Evolutionary conservation across 2,329 filamentous ascomycete genomes (phyloP).

Genomic region (Penicillium sp.): DNA sequence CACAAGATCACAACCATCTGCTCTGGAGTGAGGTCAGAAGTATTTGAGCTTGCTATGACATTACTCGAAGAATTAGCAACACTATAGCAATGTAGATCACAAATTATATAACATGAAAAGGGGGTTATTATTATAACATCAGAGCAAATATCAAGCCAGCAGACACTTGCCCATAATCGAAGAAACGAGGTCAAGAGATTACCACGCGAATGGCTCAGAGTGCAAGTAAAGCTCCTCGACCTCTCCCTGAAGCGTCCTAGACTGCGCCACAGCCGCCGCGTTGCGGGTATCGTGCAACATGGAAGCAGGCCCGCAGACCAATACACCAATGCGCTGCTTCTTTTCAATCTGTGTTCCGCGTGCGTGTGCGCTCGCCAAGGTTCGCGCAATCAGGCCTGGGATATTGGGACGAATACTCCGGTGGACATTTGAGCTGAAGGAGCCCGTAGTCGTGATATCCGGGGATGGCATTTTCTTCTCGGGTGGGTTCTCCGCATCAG

Average conservation of each 20-base stretch:
- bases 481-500: slow-evolving; percentile 5
- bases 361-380: slow-evolving; percentile 9
- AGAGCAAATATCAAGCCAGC: not conserved
- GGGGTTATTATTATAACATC: not conserved
- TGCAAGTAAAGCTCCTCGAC: slow-evolving; percentile 45
- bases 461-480: slow-evolving; percentile 7
- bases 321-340: slow-evolving; percentile 29
- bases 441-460: slow-evolving; percentile 18
- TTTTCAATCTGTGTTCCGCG: slow-evolving; percentile 7
- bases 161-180: not conserved
- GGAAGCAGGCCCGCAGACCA: slow-evolving; percentile 46
- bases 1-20: no score
- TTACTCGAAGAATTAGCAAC: not conserved
- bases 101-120: not conserved
- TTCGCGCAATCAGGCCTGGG: slow-evolving; percentile 23
- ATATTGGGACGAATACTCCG: slow-evolving; percentile 36
- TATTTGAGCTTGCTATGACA: no score
- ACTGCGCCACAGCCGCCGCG: slow-evolving; percentile 45
- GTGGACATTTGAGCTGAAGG: slow-evolving; percentile 21
- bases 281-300: slow-evolving; percentile 51
- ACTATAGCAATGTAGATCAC: not conserved
- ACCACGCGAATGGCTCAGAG: slow-evolving; percentile 48
- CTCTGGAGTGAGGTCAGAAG: no score
- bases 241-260: slow-evolving; percentile 33
- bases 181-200: slow-evolving; percentile 25